Percentiles rank a stretch among this genome's conserved stretches.
phyloP scores from a whole-genome alignment of 2,329 filamentous ascomycete genomes.

The Monilinia aucupariae region DNA sequence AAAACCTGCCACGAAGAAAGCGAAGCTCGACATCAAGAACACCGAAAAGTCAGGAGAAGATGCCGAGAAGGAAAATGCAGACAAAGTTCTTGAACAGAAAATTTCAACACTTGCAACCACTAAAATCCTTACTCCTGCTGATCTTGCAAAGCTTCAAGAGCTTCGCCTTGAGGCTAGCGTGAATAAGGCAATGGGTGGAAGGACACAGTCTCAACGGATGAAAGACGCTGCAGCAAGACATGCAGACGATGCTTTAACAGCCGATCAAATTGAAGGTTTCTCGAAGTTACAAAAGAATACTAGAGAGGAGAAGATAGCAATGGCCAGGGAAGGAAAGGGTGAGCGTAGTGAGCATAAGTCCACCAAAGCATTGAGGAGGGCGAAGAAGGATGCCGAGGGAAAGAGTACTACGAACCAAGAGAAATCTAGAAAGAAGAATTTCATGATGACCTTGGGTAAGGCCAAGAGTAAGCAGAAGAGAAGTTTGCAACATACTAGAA shows the following conservation, averaged over 20 bases:
- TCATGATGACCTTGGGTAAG: slow-evolving; percentile 96
- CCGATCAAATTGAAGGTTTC: slow-evolving; percentile 85
- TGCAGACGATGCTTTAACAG: slow-evolving; percentile 82
- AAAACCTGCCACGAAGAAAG: slow-evolving; percentile 60
- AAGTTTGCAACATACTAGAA: slow-evolving; percentile 79
- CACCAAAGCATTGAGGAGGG: slow-evolving; percentile 75
- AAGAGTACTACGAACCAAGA: slow-evolving; percentile 98
- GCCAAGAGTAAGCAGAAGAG: slow-evolving; percentile 93
- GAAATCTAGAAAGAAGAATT: slow-evolving; percentile 96
- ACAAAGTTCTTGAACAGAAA: slow-evolving; percentile 37
- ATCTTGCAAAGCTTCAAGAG: slow-evolving; percentile 90
- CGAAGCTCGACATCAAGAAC: slow-evolving; percentile 42
- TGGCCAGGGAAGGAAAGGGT: slow-evolving; percentile 77
- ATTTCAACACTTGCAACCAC: slow-evolving; percentile 81
- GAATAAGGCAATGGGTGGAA: slow-evolving; percentile 54
- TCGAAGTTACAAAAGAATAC: slow-evolving; percentile 75
- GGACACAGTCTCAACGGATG: slow-evolving; percentile 37
- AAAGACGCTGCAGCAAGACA: slow-evolving; percentile 53
- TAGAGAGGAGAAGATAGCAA: slow-evolving; percentile 81
- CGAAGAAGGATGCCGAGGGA: slow-evolving; percentile 80
- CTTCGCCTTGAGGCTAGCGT: slow-evolving; percentile 70
- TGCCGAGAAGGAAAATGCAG: slow-evolving; percentile 42
- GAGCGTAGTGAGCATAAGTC: slow-evolving; percentile 76
- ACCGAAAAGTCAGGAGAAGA: slow-evolving; percentile 36
- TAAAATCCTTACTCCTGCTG: slow-evolving; percentile 88